Conservation (phyloP, 2,329 filamentous ascomycete species). For the Cordyceps farinosa region DNA sequence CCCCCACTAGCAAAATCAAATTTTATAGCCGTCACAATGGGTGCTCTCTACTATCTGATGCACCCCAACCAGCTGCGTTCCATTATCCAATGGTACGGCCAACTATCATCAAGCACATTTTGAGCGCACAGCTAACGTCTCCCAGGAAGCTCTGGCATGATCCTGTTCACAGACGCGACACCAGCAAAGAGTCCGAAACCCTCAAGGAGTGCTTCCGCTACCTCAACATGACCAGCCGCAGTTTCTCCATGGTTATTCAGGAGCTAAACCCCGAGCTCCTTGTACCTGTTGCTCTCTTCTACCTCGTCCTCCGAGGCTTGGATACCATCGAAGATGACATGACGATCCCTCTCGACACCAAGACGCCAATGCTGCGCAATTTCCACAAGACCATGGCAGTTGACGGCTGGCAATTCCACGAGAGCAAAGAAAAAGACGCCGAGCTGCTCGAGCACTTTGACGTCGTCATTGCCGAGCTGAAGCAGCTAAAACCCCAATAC, state of each 20-base stretch:
- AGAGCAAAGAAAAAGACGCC: constrained; percentile 90
- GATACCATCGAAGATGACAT: constrained; percentile 99
- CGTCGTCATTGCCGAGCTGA: constrained; percentile 79
- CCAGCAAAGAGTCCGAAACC: constrained; percentile 67
- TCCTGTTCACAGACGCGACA: constrained; percentile 79
- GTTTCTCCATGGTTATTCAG: constrained; percentile 89
- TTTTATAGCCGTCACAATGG: constrained; percentile 45
- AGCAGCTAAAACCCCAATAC: constrained; percentile 82
- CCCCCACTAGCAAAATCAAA: constrained; percentile 6
- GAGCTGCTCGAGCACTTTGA: constrained; percentile 92
- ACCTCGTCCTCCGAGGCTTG: constrained; percentile 83
- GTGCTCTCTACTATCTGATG: constrained; percentile 65
- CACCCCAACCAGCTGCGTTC: constrained; percentile 76
- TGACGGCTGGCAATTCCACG: constrained; percentile 87
- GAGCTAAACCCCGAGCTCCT: constrained; percentile 94
- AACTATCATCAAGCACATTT: background rate
- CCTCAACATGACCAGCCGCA: constrained; percentile 84
- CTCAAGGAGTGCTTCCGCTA: constrained; percentile 82
- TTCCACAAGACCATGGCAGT: constrained; percentile 76
- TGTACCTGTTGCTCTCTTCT: constrained; percentile 86
- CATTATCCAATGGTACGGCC: constrained; percentile 79
- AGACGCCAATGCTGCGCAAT: constrained; percentile 79
- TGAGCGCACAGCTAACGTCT: constrained; percentile 21
- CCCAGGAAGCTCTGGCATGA: constrained; percentile 94
- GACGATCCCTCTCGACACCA: constrained; percentile 75